Percentiles rank a stretch among this genome's conserved stretches.
Evolutionary conservation across 1,284 basidiomycete genomes (phyloP).

Genomic region (Phylloboletellus chloephorus): DNA sequence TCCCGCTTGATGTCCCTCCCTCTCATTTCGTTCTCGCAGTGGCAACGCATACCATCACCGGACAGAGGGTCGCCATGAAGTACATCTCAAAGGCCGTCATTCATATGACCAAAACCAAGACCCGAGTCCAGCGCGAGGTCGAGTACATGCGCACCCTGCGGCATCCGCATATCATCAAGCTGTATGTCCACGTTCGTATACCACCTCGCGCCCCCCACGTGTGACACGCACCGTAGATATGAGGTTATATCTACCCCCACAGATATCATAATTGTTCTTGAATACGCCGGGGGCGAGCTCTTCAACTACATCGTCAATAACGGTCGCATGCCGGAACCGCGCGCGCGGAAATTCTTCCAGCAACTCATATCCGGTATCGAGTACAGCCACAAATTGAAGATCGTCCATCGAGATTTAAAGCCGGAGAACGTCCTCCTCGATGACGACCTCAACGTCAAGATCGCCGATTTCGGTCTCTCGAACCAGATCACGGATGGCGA

Average conservation of each 20-base stretch:
- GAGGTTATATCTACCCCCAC: slow-evolving; percentile 91
- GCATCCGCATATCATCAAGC: slow-evolving; percentile 94
- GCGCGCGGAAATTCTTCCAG: slow-evolving; percentile 89
- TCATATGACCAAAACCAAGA: slow-evolving; percentile 85
- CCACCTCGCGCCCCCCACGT: background rate
- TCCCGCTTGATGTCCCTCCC: slow-evolving; percentile 15
- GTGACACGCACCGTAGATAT: slow-evolving; percentile 53
- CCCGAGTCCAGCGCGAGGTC: slow-evolving; percentile 90
- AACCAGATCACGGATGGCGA: slow-evolving; percentile 94
- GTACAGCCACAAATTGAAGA: slow-evolving; percentile 90
- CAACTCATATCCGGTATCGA: slow-evolving; percentile 95
- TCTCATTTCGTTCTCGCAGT: slow-evolving; percentile 44
- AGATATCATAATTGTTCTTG: slow-evolving; percentile 95
- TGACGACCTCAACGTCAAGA: slow-evolving; percentile 84
- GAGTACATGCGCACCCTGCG: slow-evolving; percentile 90
- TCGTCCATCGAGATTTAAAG: slow-evolving; percentile 94
- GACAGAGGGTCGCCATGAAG: slow-evolving; percentile 96
- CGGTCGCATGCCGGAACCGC: slow-evolving; percentile 81
- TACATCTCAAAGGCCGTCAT: slow-evolving; percentile 95
- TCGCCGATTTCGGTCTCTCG: slow-evolving; percentile 91
- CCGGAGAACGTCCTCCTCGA: slow-evolving; percentile 86
- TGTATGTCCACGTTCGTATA: slow-evolving; percentile 48
- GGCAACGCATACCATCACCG: slow-evolving; percentile 90
- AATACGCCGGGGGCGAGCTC: slow-evolving; percentile 88
- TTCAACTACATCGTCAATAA: slow-evolving; percentile 94